Percentiles rank a stretch among this genome's conserved stretches.
Conservation (phyloP, 768 basidiomycete species). For the Pulveroboletus sp. region DNA sequence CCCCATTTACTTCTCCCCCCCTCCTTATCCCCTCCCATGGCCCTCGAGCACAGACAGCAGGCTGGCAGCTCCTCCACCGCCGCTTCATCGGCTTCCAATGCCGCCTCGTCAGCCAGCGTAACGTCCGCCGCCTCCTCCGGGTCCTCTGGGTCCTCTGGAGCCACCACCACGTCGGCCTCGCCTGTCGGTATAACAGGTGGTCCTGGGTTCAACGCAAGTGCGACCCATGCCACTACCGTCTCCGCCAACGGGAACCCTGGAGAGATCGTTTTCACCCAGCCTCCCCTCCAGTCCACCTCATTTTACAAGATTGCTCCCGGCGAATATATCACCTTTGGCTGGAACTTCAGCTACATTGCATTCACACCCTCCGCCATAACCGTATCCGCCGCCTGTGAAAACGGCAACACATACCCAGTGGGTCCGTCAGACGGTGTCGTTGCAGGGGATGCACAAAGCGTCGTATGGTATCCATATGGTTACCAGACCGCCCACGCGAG, state of each 20-base stretch:
- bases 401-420: slow-evolving; percentile 65
- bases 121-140: background rate
- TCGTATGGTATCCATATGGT: slow-evolving; percentile 58
- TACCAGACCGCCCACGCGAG: slow-evolving; percentile 47
- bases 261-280: slow-evolving; percentile 50
- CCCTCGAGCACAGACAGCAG: slow-evolving; percentile 25
- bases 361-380: slow-evolving; percentile 52
- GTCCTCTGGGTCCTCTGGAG: background rate
- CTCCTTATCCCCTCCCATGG: slow-evolving; percentile 5
- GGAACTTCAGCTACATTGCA: slow-evolving; percentile 62
- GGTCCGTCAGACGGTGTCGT: slow-evolving; percentile 53
- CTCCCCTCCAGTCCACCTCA: slow-evolving; percentile 53
- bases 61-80: background rate
- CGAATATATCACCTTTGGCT: slow-evolving; percentile 63
- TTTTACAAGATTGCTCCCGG: slow-evolving; percentile 61
- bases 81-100: background rate
- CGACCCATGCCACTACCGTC: slow-evolving; percentile 20
- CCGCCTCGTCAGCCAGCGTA: background rate
- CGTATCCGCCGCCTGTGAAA: slow-evolving; percentile 59
- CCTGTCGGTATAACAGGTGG: slow-evolving; percentile 25
- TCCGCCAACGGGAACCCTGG: slow-evolving; percentile 38
- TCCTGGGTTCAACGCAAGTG: slow-evolving; percentile 22
- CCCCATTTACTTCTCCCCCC: background rate
- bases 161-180: background rate
- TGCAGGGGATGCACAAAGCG: slow-evolving; percentile 44